Base-by-base conservation (phyloP, 306 rosid genomes). In the Gynostemma pentaphyllum region DNA sequence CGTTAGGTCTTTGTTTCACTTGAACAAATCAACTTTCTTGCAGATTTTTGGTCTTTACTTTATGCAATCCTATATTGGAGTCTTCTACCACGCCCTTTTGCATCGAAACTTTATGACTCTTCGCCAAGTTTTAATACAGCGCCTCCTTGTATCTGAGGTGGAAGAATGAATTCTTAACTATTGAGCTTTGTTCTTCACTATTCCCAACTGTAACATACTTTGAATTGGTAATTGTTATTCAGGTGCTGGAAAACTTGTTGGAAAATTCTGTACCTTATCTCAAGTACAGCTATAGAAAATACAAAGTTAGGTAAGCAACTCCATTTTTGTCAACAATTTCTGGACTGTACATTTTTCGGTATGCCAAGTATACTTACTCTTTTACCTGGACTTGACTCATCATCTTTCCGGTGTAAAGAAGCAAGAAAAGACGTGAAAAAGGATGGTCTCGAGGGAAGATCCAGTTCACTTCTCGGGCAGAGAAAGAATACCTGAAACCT, bases 41-140 rank as follows among this genome's bases (percentile, higher is more conserved):
- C 88, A 92, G 99, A 88, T 92, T 49, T 92, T 88, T 82, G 99
- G 96, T 68, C 88, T 92, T 42, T 92, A 86, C 76, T 92, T 92
- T 51, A 92, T 92, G 99, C 99, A 92, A 75, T 80, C 99, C 26
- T 92, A 92, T 69, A 92, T 92, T 70, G 99, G 99, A 66, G 78
- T 92, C 67, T 92, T 92, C 85, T 88, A 92, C 75, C 96, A 92
- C 52, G 99, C 96, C 59, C 79, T 88, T 59, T 67, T 92, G 81
- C 94, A 92, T 68, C 95, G 99, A 24, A 88, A 87, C 74, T 86
- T 92, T 71, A 36, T 63, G 51, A 88, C 99, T 46, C 99, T 92
- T 53, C 96, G 96, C 51, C 79, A 79, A 84, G 88, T 88, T 66
- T 75, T 92, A 79, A 74, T 86, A 76, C 96, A 86, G 72, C 85